Evolutionary conservation across 768 basidiomycete genomes (phyloP).

Genomic region (Asterophora parasitica): DNA sequence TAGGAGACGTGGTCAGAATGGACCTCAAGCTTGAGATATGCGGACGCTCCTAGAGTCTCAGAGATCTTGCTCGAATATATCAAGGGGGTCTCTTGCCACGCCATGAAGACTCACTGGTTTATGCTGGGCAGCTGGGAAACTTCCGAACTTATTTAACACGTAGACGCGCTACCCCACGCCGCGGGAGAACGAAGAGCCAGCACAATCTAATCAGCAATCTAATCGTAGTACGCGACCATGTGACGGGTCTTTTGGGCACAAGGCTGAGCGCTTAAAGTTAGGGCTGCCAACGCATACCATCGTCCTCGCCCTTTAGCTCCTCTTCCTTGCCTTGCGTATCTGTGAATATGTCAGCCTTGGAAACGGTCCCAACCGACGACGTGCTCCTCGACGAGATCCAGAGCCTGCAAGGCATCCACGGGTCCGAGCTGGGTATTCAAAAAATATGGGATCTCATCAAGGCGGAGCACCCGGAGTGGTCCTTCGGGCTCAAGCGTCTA

Average conservation of each 20-base stretch:
- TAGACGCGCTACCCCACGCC: too few species aligned
- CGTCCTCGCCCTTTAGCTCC: too few species aligned
- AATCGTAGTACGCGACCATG: background rate
- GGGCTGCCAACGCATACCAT: too few species aligned
- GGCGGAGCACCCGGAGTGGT: background rate
- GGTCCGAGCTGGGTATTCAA: background rate
- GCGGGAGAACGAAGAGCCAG: too few species aligned
- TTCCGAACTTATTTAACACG: too few species aligned
- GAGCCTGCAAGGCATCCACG: background rate
- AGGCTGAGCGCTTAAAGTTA: too few species aligned
- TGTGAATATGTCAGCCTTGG: too few species aligned
- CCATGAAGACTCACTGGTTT: background rate
- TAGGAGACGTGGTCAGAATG: background rate
- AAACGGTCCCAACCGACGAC: background rate
- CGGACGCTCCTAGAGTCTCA: constrained; percentile 40
- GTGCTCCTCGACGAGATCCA: background rate
- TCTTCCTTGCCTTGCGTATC: too few species aligned
- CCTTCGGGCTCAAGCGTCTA: background rate
- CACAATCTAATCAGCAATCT: too few species aligned
- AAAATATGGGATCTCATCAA: constrained; percentile 2
- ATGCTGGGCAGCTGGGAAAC: too few species aligned
- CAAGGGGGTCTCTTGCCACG: constrained; percentile 64
- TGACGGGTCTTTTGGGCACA: background rate
- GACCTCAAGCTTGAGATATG: constrained; percentile 74
- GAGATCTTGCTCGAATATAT: constrained; percentile 59